Base-by-base conservation (phyloP, 257 asterid species). In the Jaltomata sinuosa region DNA sequence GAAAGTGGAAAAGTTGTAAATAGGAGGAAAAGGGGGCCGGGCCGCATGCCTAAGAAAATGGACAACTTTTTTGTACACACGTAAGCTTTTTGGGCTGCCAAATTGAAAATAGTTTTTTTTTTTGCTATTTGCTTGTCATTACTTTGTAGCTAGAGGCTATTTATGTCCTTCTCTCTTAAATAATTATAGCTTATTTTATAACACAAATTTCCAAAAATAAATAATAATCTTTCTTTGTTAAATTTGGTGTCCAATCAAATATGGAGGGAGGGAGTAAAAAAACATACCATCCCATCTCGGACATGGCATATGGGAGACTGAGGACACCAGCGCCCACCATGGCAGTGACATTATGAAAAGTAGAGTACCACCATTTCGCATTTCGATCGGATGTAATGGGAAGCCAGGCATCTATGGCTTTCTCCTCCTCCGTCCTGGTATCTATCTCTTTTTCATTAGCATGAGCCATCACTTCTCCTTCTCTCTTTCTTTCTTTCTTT, bases 331-430 rank as follows among this genome's bases (percentile, higher is more conserved):
- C 82, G 3, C 82, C 82, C 49, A 77, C 82, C 82, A 77, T 77
- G 89, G 98, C 98, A 3, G 98, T 94, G 87, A 94, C 95, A 85
- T 94, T 94, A 88, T 94, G 98, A 85, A 94, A 92, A 14, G 98
- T 84, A 0, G 98, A 91, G 83, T 90, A 93, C 89, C 92, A 94
- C 97, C 98, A 94, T 31, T 91, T 94, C 0, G 97, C 97, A 5
- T 87, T 87, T n/a, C 97, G 80, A 18, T 83, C 77, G 7, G 94
- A 83, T 21, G 94, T 90, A 69, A 94, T 84, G 9, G 98, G 98
- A 32, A 94, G 97, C 97, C 97, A 94, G 0, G 85, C 92, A 6
- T 94, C 90, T 4, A 92, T 88, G 54, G 89, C 89, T 79, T 85
- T 83, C 86, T 90, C 80, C 84, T 86, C 89, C 25, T 87, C 88